Conservation (phyloP, 2,329 filamentous ascomycete genomes). For the Hypomyces rosellus region DNA sequence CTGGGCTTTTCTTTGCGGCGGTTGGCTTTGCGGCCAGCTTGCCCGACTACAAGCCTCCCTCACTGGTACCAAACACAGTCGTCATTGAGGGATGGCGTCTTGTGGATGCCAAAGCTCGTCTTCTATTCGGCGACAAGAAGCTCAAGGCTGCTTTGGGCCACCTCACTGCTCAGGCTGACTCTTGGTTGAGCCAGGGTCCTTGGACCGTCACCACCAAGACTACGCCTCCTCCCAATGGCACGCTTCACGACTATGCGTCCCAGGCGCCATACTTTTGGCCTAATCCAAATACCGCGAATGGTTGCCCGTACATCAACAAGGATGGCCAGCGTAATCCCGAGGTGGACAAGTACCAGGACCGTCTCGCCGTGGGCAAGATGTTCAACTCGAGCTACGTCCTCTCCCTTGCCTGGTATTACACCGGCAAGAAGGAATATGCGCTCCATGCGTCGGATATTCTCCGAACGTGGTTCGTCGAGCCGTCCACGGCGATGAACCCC, state of each 20-base stretch:
- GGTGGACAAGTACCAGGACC: constrained; percentile 17
- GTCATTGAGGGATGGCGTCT: constrained; percentile 10
- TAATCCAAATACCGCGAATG: constrained; percentile 8
- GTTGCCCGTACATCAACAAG: constrained; percentile 20
- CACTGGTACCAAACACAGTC: constrained; percentile 3
- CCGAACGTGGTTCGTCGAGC: constrained; percentile 20
- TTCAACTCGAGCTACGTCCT: constrained; percentile 21
- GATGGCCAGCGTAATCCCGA: constrained; percentile 23
- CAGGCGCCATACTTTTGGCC: constrained; percentile 12
- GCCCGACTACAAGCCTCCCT: not conserved
- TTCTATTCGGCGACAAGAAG: not conserved
- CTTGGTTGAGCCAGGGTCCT: constrained; percentile 20
- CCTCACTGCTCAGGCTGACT: constrained; percentile 15
- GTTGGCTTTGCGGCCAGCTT: not conserved
- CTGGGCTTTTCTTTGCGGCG: not conserved
- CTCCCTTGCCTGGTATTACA: constrained; percentile 23
- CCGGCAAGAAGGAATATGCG: constrained; percentile 17
- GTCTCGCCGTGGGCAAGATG: constrained; percentile 17
- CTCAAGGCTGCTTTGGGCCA: constrained; percentile 6
- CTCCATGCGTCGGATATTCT: constrained; percentile 19
- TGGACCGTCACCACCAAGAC: constrained; percentile 18
- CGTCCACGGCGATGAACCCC: constrained; percentile 20
- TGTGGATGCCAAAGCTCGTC: constrained; percentile 5
- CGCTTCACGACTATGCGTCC: constrained; percentile 11
- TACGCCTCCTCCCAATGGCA: constrained; percentile 9